Conservation (phyloP, 73 alveolate genomes). For the Uronychia binucleata region DNA sequence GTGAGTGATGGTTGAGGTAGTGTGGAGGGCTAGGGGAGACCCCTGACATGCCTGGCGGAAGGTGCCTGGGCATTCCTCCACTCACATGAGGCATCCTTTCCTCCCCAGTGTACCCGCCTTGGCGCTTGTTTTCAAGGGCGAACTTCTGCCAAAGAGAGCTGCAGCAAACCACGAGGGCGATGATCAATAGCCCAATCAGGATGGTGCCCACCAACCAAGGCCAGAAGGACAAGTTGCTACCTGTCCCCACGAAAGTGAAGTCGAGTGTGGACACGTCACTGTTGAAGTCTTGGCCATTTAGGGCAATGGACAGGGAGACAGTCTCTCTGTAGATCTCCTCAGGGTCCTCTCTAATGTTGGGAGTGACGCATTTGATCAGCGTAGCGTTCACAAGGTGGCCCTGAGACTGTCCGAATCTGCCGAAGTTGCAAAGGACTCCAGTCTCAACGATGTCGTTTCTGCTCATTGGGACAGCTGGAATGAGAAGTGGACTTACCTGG, state of each 20-base stretch:
- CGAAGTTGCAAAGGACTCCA: constrained; percentile 85
- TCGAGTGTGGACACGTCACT: constrained; percentile 59
- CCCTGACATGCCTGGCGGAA: neutral
- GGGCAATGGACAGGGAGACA: constrained; percentile 77
- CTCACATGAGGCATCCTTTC: constrained; percentile 9
- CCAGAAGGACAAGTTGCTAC: constrained; percentile 58
- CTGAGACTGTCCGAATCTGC: constrained; percentile 83
- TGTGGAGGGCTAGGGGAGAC: neutral
- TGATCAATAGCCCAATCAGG: constrained; percentile 48
- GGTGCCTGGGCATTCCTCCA: constrained; percentile 12
- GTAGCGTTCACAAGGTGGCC: constrained; percentile 84
- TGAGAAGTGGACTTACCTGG: constrained; percentile 35
- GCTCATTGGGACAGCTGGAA: constrained; percentile 34
- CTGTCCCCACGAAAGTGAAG: constrained; percentile 70
- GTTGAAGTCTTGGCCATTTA: constrained; percentile 88
- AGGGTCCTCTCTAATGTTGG: constrained; percentile 77
- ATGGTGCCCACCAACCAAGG: constrained; percentile 65
- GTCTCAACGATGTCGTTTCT: constrained; percentile 57
- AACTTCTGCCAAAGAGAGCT: constrained; percentile 41
- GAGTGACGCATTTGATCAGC: constrained; percentile 84
- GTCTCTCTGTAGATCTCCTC: constrained; percentile 82
- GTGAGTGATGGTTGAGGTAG: too few species aligned
- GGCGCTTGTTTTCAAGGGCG: constrained; percentile 18
- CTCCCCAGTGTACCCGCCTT: neutral
- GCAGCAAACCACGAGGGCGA: constrained; percentile 52